Evolutionary conservation across 108 stramenopile genomes (phyloP).

Genomic region (Skeletonema costatum): DNA sequence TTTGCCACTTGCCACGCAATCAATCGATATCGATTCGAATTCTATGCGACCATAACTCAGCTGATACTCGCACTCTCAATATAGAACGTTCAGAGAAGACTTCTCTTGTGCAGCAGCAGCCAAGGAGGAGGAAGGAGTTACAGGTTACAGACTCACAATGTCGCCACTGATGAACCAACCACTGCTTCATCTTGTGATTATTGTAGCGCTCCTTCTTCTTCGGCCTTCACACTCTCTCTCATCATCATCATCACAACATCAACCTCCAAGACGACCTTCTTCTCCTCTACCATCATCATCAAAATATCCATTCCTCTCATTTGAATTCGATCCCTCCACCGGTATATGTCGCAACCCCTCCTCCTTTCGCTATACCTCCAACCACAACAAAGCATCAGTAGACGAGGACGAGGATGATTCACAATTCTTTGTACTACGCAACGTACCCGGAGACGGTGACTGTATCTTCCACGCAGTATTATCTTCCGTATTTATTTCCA

Average conservation of each 20-base stretch:
- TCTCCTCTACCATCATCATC: neutral
- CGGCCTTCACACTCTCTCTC: neutral
- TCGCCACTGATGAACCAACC: neutral
- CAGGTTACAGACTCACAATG: neutral
- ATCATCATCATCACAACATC: neutral
- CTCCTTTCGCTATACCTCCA: conserved; percentile 15
- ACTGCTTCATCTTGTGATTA: neutral
- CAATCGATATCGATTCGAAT: too few species aligned
- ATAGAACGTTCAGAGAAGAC: too few species aligned
- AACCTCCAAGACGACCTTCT: neutral
- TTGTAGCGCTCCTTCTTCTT: neutral
- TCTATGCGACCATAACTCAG: too few species aligned
- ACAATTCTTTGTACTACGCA: conserved; percentile 53
- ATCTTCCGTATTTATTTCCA: conserved; percentile 57
- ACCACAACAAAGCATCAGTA: neutral
- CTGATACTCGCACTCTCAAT: too few species aligned
- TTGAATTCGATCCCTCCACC: conserved; percentile 33
- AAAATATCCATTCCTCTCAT: conserved; percentile 21
- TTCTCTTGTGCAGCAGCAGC: too few species aligned
- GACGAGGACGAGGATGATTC: neutral
- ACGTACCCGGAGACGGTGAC: conserved; percentile 78
- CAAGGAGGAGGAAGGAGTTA: too few species aligned
- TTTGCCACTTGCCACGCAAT: too few species aligned
- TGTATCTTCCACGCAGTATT: conserved; percentile 79
- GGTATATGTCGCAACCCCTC: conserved; percentile 40